Percentiles rank a stretch among this genome's conserved stretches.
phyloP scores from a whole-genome alignment of 2,329 filamentous ascomycete species.

The Moelleriella libera region DNA sequence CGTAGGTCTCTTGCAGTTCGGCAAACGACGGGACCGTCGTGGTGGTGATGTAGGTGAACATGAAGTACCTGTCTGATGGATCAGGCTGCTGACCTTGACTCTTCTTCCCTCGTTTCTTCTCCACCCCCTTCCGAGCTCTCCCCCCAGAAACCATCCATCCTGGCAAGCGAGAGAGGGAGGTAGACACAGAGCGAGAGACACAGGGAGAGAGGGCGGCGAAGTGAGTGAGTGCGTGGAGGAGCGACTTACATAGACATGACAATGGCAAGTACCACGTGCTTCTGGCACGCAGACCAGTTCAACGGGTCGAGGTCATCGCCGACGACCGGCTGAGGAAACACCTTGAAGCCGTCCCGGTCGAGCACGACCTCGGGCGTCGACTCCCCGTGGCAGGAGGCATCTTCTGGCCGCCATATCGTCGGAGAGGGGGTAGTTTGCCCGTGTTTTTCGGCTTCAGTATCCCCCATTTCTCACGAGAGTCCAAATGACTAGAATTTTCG shows the following conservation, averaged over 20 bases:
- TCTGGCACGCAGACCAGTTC: conserved; percentile 33
- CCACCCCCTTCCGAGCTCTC: background rate
- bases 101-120: too few species aligned
- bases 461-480: too few species aligned
- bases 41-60: conserved; percentile 45
- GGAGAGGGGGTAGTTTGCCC: background rate
- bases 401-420: background rate
- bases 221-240: background rate
- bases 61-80: conserved; percentile 28
- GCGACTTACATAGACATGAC: conserved; percentile 33
- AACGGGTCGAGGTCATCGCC: conserved; percentile 36
- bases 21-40: conserved; percentile 39
- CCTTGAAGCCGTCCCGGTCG: conserved; percentile 15
- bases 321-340: conserved; percentile 6
- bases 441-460: too few species aligned
- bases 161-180: too few species aligned
- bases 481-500: too few species aligned
- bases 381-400: background rate
- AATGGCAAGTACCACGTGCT: conserved; percentile 33
- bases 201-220: too few species aligned
- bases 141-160: too few species aligned
- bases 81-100: too few species aligned
- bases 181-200: too few species aligned
- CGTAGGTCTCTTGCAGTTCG: conserved; percentile 30
- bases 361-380: background rate